Percentiles rank a stretch among this genome's conserved stretches.
These are phyloP conservation scores for Penicillium verhagenii DNA, from an alignment of 495 filamentous ascomycete genomes.

Conservation along the genomic window DNA sequence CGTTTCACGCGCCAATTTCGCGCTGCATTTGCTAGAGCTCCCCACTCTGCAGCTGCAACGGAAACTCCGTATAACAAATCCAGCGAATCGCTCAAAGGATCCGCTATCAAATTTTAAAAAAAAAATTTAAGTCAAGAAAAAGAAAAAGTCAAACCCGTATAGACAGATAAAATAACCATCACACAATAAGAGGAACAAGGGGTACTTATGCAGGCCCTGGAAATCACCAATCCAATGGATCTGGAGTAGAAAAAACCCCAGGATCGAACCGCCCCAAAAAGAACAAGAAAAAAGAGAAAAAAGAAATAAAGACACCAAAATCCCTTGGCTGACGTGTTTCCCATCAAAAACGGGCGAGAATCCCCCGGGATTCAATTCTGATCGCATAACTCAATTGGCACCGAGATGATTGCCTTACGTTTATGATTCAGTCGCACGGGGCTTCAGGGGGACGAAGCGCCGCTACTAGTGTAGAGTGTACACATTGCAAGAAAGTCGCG, in stretches of 20 bases:
- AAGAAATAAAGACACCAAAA: background rate
- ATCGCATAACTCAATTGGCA: constrained; percentile 19
- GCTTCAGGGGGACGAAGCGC: constrained; percentile 30
- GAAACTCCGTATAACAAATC: background rate
- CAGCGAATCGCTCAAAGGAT: background rate
- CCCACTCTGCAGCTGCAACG: constrained; percentile 10
- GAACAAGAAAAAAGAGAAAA: background rate
- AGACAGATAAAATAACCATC: no score
- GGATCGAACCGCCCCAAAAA: constrained; percentile 1
- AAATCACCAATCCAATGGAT: background rate
- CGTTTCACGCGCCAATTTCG: background rate
- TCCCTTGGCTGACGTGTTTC: constrained; percentile 9
- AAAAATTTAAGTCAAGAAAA: no score
- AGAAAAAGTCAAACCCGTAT: no score
- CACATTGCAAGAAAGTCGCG: no score
- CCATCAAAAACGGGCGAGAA: constrained; percentile 8
- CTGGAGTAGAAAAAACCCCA: background rate
- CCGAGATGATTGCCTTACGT: background rate
- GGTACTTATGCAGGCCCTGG: background rate
- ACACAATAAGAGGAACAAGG: no score
- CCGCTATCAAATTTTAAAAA: background rate
- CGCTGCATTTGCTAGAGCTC: constrained; percentile 3
- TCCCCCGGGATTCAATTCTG: constrained; percentile 38
- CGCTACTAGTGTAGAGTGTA: no score
- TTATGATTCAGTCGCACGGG: constrained; percentile 26